Evolutionary conservation across 306 rosid genomes (phyloP), one percentile per base, ranked within the genome.

Genomic region (Quercus cerris): DNA sequence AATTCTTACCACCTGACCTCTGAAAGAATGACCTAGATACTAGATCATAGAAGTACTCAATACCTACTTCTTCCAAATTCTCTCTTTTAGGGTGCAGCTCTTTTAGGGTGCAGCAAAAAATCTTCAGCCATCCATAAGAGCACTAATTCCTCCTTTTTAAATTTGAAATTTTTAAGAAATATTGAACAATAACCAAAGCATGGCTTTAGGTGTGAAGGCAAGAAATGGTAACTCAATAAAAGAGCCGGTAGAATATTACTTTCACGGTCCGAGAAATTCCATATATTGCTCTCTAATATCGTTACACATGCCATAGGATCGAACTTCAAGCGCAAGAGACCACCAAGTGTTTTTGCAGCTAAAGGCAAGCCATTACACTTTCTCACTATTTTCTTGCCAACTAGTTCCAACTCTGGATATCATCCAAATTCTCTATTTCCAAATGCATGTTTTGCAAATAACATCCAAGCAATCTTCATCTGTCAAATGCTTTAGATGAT

Each of bases 91-190:
- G n/a, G n/a, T n/a, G n/a, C n/a, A n/a, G n/a, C n/a, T n/a, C 6
- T 38, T 17, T 23, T 49, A 1, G 69, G 13, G 20, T 68, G 56
- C 6, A 1, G 19, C 4, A 83, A 35, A 2, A 79, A 44, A 6
- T 78, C 83, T 70, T 83, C 74, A 11, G 86, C 81, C 80, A 71
- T 75, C 81, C 81, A 83, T 22, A 78, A 51, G 23, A 1, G 41
- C 44, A 83, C 57, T 10, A 79, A 8, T 0, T 33, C 33, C 38
- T 52, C 33, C 71, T 38, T 79, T 8, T 30, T 5, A 33, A 79
- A 74, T 3, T 6, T 1, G 20, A 30, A 52, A 59, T 75, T 63
- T 27, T 75, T 70, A 10, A 81, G 86, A 41, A 62, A 83, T 13
- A 83, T 63, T 14, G 83, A 51, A 54, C 83, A 83, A 14, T 57